Evolutionary conservation across 2,329 filamentous ascomycete species (phyloP).

Genomic region (Xylaria sp.): DNA sequence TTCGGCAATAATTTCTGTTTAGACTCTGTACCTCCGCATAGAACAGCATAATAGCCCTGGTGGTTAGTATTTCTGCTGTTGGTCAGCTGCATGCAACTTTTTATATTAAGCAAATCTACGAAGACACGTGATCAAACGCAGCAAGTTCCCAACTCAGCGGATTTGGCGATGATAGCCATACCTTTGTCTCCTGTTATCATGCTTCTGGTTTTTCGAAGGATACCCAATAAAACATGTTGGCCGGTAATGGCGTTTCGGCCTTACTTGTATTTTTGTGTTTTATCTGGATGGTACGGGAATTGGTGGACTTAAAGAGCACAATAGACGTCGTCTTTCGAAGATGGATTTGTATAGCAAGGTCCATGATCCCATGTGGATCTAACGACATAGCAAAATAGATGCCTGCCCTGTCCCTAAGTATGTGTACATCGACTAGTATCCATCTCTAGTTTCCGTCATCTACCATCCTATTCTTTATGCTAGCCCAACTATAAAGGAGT

Average conservation of each 20-base stretch:
- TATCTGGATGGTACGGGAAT: background rate
- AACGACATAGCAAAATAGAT: conserved; percentile 5
- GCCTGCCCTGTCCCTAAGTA: background rate
- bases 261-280: conserved; percentile 11
- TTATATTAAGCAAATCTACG: background rate
- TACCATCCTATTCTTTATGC: conserved; percentile 14
- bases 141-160: background rate
- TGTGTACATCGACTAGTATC: background rate
- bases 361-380: conserved; percentile 5
- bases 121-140: background rate
- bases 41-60: background rate
- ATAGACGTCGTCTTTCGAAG: conserved; percentile 12
- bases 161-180: background rate
- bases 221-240: conserved; percentile 32
- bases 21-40: background rate
- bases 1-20: background rate
- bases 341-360: conserved; percentile 8
- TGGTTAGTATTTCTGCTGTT: background rate
- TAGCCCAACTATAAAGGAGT: background rate
- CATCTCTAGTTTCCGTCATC: background rate
- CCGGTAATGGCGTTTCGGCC: conserved; percentile 20
- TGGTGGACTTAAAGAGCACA: conserved; percentile 11
- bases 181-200: background rate
- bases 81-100: background rate
- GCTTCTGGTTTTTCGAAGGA: conserved; percentile 26